These are phyloP conservation scores for Elongisporangium undulatum DNA, from an alignment of 352 stramenopile species.

Conservation along the genomic window DNA sequence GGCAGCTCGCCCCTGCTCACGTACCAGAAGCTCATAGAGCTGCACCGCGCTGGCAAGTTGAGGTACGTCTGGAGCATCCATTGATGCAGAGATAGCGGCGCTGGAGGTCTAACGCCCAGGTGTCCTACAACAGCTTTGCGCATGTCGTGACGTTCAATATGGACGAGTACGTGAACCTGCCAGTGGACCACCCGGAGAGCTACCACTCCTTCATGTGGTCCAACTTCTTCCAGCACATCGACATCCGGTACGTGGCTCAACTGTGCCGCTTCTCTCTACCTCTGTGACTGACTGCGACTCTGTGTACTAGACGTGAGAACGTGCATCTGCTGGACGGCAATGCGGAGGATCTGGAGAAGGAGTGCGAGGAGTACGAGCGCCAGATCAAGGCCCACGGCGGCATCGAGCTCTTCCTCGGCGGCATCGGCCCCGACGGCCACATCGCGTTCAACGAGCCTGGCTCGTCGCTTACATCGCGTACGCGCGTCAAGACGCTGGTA, in stretches of 20 bases:
- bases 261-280: not conserved
- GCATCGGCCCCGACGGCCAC: constrained; percentile 90
- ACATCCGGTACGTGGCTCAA: constrained; percentile 42
- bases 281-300: not conserved
- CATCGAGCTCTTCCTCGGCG: constrained; percentile 91
- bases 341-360: constrained; percentile 59
- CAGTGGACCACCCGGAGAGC: constrained; percentile 77
- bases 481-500: constrained; percentile 85
- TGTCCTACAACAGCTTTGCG: constrained; percentile 54
- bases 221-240: constrained; percentile 87
- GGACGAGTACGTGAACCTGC: constrained; percentile 86
- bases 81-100: too few relatives aligned
- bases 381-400: constrained; percentile 79
- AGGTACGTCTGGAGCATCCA: constrained; percentile 13
- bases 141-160: constrained; percentile 91
- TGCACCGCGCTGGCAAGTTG: constrained; percentile 33
- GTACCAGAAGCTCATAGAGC: constrained; percentile 80
- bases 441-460: constrained; percentile 93
- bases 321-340: constrained; percentile 88
- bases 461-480: constrained; percentile 73
- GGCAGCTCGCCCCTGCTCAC: constrained; percentile 81
- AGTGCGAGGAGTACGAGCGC: constrained; percentile 81
- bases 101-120: not conserved
- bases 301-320: constrained; percentile 58
- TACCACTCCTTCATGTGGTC: constrained; percentile 91